Evolutionary conservation across 2,329 filamentous ascomycete genomes (phyloP).

Genomic region (Pseudogymnoascus sp.): DNA sequence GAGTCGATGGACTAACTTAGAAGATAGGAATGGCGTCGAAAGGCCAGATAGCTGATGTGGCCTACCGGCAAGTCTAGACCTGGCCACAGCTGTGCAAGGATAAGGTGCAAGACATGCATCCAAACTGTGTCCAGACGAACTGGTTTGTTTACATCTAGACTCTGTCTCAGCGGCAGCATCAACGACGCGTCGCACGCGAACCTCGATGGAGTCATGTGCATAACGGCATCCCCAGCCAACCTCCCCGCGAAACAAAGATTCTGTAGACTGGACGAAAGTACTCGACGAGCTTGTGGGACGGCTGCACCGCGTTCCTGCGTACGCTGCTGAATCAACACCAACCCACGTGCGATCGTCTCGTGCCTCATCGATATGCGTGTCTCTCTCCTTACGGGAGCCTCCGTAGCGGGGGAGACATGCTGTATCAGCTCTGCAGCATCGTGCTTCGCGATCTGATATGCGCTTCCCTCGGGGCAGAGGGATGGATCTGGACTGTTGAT

Average conservation of each 20-base stretch:
- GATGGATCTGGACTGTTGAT: conserved; percentile 1
- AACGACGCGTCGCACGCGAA: not conserved
- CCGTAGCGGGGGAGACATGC: not conserved
- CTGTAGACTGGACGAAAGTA: not conserved
- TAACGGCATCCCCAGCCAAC: not conserved
- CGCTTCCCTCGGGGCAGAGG: not conserved
- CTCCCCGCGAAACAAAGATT: not conserved
- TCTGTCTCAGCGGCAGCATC: not conserved
- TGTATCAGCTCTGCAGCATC: not conserved
- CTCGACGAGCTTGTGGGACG: not conserved
- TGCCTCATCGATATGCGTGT: not conserved
- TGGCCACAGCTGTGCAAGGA: not conserved
- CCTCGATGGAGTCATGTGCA: not conserved
- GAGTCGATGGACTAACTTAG: not conserved
- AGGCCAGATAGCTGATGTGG: not conserved
- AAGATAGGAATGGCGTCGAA: not conserved
- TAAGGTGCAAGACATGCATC: not conserved
- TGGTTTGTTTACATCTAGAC: not conserved
- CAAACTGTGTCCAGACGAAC: not conserved
- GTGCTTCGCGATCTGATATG: not conserved
- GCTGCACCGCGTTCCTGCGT: not conserved
- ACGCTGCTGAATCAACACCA: not conserved
- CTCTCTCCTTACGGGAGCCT: not conserved
- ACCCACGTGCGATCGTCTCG: conserved; percentile 2
- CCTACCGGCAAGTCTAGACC: not conserved